A percentile compares a stretch with the other conserved stretches of the same genome.
phyloP scores from a whole-genome alignment of 2,329 filamentous ascomycete genomes.

The Coleophoma crateriformis region DNA sequence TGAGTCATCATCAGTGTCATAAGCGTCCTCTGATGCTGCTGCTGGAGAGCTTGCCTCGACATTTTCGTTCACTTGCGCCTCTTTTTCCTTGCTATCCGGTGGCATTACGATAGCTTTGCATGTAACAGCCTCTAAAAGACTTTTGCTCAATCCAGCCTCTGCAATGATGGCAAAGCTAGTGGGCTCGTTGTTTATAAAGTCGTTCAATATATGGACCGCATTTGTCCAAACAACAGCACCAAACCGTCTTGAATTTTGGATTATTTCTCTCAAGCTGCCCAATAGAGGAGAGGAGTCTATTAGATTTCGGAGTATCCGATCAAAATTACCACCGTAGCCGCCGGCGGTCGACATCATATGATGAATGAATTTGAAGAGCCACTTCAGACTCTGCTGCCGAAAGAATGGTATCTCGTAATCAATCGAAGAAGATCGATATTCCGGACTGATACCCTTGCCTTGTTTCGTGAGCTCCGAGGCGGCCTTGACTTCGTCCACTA shows the following conservation, averaged over 20 bases:
- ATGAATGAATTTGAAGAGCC: slow-evolving; percentile 92
- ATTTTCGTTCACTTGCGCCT: slow-evolving; percentile 21
- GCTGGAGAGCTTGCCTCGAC: slow-evolving; percentile 20
- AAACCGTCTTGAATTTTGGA: slow-evolving; percentile 73
- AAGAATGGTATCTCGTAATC: slow-evolving; percentile 94
- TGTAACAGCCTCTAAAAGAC: slow-evolving; percentile 78
- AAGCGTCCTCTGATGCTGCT: slow-evolving; percentile 12
- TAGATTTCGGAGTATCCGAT: slow-evolving; percentile 83
- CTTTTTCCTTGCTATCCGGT: slow-evolving; percentile 18
- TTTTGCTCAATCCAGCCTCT: slow-evolving; percentile 85
- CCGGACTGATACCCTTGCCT: slow-evolving; percentile 65
- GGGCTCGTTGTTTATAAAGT: slow-evolving; percentile 97
- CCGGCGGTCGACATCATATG: slow-evolving; percentile 83
- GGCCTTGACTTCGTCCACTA: slow-evolving; percentile 70
- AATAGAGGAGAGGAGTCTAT: slow-evolving; percentile 89
- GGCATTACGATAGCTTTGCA: slow-evolving; percentile 33
- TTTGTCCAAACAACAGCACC: slow-evolving; percentile 96
- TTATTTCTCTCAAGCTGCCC: slow-evolving; percentile 71
- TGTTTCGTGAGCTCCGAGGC: slow-evolving; percentile 61
- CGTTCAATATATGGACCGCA: slow-evolving; percentile 83
- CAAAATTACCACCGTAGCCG: slow-evolving; percentile 70
- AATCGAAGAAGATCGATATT: slow-evolving; percentile 74
- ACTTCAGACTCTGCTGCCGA: slow-evolving; percentile 88
- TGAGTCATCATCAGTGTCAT: slow-evolving; percentile 33
- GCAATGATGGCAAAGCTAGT: slow-evolving; percentile 95